Evolutionary conservation across 2,329 filamentous ascomycete genomes (phyloP), one percentile per base, ranked within the genome.

Genomic region (Exutisphaerella laricina): DNA sequence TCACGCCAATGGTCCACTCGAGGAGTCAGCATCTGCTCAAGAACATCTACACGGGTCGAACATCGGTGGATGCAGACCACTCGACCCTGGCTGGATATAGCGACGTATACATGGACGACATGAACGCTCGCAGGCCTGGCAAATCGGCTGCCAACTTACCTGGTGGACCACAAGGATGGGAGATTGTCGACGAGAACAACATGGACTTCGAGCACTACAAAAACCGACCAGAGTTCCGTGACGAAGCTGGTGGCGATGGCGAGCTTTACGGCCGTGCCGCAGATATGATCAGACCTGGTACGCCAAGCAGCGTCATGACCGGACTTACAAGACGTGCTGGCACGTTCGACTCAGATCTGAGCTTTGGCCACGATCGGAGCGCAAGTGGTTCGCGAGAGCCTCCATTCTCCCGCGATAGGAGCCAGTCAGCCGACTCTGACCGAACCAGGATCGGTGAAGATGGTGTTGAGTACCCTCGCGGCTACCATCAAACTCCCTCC

Each of bases 141-240:
- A 82, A 82, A 49, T 43, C 59, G 8, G 75, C 78, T 32, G 55
- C 58, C 8, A 56, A 57, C 1, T 47, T 50, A 2, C 39, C 30
- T 29, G 36, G 38, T 18, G 23, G 39, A 17, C 38, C 38, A 23
- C 28, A 32, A n/a, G 46, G 41, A 20, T 96, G 96, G 64, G 90
- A 97, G 65, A 80, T 94, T 45, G 89, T 97, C 0, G 81, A 85
- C 0, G 90, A 97, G 57, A 77, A 77, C 41, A 80, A 88, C 36
- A 82, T 95, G 65, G 88, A 95, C 62, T 95, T 94, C 61, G 82
- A 88, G 48, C 90, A 88, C 67, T 97, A 82, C 73, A 96, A 94
- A 66, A 84, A 95, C 64, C 77, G 88, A 1, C 78, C 85, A 2
- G 90, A 96, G 55, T 96, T 97, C 66, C 80, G 81, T 1, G 83